Percentiles rank a stretch among this genome's conserved stretches.
phyloP scores from a whole-genome alignment of 192 early-diverging fungal genomes.

The Linnemannia exigua region DNA sequence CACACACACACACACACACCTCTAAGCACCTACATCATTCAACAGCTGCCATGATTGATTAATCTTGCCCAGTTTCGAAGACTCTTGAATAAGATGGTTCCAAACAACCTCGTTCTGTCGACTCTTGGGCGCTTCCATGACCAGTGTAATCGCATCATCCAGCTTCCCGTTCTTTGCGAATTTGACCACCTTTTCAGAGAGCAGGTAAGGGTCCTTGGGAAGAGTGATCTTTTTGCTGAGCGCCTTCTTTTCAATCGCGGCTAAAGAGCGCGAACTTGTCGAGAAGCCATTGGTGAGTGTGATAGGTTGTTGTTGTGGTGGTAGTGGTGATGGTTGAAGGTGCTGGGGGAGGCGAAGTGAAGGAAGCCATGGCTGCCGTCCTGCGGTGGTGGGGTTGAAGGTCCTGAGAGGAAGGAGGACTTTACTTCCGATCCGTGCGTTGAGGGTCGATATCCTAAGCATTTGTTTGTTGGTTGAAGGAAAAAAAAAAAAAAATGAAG shows the following conservation, averaged over 20 bases:
- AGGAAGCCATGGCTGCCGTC: neutral
- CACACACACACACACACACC: neutral
- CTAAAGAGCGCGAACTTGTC: neutral
- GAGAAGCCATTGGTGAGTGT: neutral
- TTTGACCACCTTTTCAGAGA: constrained; percentile 52
- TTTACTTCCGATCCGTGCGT: neutral
- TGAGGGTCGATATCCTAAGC: neutral
- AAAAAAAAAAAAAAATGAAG: neutral
- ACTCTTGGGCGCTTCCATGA: constrained; percentile 32
- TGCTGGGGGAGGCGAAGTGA: neutral
- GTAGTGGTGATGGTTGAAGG: neutral
- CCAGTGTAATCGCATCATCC: constrained; percentile 52
- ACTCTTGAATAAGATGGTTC: constrained; percentile 58
- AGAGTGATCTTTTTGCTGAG: constrained; percentile 50
- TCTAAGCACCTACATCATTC: constrained; percentile 42
- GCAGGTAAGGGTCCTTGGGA: constrained; percentile 53
- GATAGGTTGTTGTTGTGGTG: neutral
- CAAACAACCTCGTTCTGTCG: constrained; percentile 57
- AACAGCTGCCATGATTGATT: constrained; percentile 40
- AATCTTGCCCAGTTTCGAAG: constrained; percentile 43
- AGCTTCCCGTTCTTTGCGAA: constrained; percentile 42
- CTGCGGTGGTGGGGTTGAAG: neutral
- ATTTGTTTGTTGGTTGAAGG: neutral
- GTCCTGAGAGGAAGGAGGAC: neutral
- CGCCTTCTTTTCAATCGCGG: constrained; percentile 14